Base-by-base conservation (phyloP, 1,139 yeast species). In the Pichia cactophila region DNA sequence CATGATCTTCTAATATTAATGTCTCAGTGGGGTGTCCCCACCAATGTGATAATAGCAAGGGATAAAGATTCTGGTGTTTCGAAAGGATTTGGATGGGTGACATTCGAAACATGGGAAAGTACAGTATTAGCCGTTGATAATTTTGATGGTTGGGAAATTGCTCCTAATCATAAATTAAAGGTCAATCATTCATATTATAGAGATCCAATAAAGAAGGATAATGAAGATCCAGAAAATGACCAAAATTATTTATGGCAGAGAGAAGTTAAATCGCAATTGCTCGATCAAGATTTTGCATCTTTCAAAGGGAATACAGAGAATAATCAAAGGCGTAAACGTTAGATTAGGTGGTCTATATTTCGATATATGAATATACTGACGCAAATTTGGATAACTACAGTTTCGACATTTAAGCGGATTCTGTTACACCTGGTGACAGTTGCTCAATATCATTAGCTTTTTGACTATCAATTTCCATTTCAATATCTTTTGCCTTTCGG, bases 1-100 rank as follows among this genome's bases (percentile, higher is more conserved):
- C 81, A 81, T 41, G 97, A 92, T 61, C 66, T 92, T 1, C 61
- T 89, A 11, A 75, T 81, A 0, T 78, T 90, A 39, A 92, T 92
- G 62, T 85, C 96, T 5, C 97, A 92, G 63, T 92, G 77, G 64
- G 98, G 98, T 1, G 75, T 82, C 29, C 96, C 97, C 0, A 83
- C 86, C 0, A 89, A 86, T 61, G 64, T 90, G 40, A 80, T 84
- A 50, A 69, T 92, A 50, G 74, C 80, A n/a, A 74, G 89, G 51
- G 92, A 87, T 61, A 71, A 71, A 51, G 78, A 78, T 3, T 75
- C 86, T 0, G 89, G 90, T 1, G 76, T 77, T 54, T 79, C 88
- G 9, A 74, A 77, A 48, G 95, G 96, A 8, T 87, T 83, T 71
- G 94, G 86, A 7, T 89, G 82, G 68, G 66, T 92, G 55, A 86